These are phyloP conservation scores for Apophysomyces sp. DNA, from an alignment of 371 early-diverging fungal genomes.

Conservation along the genomic window DNA sequence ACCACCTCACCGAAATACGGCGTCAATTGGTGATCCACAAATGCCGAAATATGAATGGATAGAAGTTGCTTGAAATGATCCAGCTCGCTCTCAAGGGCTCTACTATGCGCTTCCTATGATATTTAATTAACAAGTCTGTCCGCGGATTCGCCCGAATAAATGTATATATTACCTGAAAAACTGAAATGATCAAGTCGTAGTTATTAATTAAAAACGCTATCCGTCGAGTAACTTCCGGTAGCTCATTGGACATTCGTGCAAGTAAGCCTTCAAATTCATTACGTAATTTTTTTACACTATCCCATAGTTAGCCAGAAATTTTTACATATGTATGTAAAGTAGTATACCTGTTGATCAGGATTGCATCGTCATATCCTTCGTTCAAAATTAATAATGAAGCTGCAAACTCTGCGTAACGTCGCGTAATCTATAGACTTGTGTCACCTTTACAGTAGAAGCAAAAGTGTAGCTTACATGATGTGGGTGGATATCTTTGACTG, in stretches of 20 bases:
- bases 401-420: constrained; percentile 90
- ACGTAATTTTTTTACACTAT: constrained; percentile 71
- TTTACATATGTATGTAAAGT: background rate
- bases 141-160: background rate
- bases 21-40: constrained; percentile 85
- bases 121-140: background rate
- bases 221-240: constrained; percentile 63
- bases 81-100: constrained; percentile 70
- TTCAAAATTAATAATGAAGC: constrained; percentile 85
- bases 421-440: constrained; percentile 29
- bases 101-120: constrained; percentile 62
- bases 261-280: constrained; percentile 76
- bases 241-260: constrained; percentile 70
- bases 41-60: constrained; percentile 69
- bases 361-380: constrained; percentile 82
- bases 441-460: constrained; percentile 3
- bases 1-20: constrained; percentile 78
- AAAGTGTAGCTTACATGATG: constrained; percentile 66
- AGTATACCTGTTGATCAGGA: constrained; percentile 68
- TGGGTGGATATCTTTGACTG: constrained; percentile 78
- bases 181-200: constrained; percentile 79
- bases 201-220: constrained; percentile 90
- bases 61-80: constrained; percentile 71
- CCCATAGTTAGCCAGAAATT: background rate
- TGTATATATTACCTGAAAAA: constrained; percentile 52